Percentiles rank a stretch among this genome's conserved stretches.
Conservation (phyloP, 2,329 filamentous ascomycete genomes). For the Escovopsis sp. region DNA sequence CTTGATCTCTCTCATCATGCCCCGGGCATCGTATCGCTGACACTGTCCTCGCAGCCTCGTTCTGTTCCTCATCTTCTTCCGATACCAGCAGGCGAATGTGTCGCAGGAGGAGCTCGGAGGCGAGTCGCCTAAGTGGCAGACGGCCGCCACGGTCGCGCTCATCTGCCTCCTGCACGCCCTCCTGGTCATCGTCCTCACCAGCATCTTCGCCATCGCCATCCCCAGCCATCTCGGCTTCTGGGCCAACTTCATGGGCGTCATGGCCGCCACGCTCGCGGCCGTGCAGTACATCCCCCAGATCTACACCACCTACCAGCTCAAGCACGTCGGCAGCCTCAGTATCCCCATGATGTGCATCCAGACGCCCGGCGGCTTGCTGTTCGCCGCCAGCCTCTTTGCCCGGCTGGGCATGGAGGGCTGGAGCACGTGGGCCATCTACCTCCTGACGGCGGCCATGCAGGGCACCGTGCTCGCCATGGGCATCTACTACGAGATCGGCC, state of each 20-base stretch:
- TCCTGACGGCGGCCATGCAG: slow-evolving; percentile 76
- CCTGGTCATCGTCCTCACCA: slow-evolving; percentile 52
- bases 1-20: slow-evolving; percentile 9
- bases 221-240: slow-evolving; percentile 55
- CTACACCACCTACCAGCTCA: slow-evolving; percentile 72
- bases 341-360: slow-evolving; percentile 99
- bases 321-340: slow-evolving; percentile 79
- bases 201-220: slow-evolving; percentile 48
- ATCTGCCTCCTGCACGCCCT: slow-evolving; percentile 64
- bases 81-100: slow-evolving; percentile 40
- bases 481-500: slow-evolving; percentile 54
- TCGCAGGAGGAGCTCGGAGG: slow-evolving; percentile 34
- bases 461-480: slow-evolving; percentile 68
- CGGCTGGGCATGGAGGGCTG: slow-evolving; percentile 72
- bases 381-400: slow-evolving; percentile 68
- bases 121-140: slow-evolving; percentile 55
- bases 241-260: slow-evolving; percentile 75
- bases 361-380: slow-evolving; percentile 82
- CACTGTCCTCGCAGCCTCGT: slow-evolving; percentile 46
- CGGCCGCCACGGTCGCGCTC: slow-evolving; percentile 60
- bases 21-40: neutral
- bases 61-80: slow-evolving; percentile 91
- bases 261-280: slow-evolving; percentile 62
- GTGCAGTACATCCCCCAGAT: slow-evolving; percentile 95
- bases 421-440: slow-evolving; percentile 90